Percentiles rank a stretch among this genome's conserved stretches.
phyloP scores from a whole-genome alignment of 192 early-diverging fungal genomes.

The Phycomyces blakesleeanus region DNA sequence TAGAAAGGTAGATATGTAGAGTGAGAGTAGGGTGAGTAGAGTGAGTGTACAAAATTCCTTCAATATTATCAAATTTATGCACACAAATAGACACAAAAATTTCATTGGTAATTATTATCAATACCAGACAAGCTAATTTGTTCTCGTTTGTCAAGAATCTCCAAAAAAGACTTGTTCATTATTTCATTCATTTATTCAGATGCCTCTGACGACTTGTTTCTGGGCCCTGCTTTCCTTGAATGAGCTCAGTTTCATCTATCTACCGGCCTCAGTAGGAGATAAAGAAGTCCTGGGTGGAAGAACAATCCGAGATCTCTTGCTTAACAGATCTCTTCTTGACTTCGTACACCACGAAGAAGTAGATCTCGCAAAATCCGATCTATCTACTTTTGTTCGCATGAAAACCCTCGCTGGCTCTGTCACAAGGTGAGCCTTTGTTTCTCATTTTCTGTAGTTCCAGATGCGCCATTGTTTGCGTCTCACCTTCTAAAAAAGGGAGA shows the following conservation, averaged over 20 bases:
- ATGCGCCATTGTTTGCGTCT: neutral
- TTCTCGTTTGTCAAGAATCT: no score
- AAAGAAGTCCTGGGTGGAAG: neutral
- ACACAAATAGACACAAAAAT: neutral
- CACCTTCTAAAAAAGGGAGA: constrained; percentile 9
- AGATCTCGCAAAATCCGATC: constrained; percentile 10
- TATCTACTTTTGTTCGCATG: constrained; percentile 10
- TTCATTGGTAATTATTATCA: no score
- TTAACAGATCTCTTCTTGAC: constrained; percentile 12
- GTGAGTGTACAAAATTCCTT: no score
- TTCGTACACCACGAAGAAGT: constrained; percentile 25
- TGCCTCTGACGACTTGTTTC: constrained; percentile 9
- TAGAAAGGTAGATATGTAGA: no score
- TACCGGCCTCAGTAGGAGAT: constrained; percentile 5
- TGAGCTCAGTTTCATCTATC: constrained; percentile 12
- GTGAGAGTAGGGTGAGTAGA: no score
- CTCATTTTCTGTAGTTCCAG: neutral
- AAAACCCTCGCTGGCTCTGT: constrained; percentile 17
- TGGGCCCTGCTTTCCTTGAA: constrained; percentile 24
- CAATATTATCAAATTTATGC: neutral
- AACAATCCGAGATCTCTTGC: constrained; percentile 9
- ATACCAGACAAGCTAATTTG: no score
- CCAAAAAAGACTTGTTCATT: neutral
- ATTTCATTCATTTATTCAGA: neutral
- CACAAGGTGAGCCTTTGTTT: constrained; percentile 19